Percentiles rank a stretch among this genome's conserved stretches.
Conservation (phyloP, 148 eudicot genomes). For the Rhododendron ferrugineum region DNA sequence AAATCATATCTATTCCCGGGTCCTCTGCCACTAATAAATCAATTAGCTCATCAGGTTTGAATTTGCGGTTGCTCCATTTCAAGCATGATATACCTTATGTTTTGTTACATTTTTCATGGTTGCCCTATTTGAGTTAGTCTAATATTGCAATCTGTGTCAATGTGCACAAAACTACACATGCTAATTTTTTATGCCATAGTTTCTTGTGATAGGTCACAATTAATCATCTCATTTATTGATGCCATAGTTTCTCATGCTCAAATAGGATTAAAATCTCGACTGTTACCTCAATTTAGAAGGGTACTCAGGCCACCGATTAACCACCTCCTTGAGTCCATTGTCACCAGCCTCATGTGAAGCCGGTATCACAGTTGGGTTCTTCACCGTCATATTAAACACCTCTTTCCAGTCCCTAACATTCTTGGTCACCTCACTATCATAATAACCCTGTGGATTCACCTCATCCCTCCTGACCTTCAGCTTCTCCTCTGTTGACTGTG, state of each 20-base stretch:
- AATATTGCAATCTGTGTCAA: too few species aligned
- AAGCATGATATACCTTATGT: too few species aligned
- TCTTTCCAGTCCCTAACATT: constrained; percentile 58
- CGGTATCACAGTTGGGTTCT: constrained; percentile 23
- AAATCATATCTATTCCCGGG: too few species aligned
- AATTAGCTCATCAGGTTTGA: too few species aligned
- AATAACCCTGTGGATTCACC: constrained; percentile 36
- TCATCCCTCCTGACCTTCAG: constrained; percentile 37
- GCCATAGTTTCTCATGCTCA: not conserved
- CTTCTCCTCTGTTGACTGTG: constrained; percentile 35
- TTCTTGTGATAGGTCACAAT: too few species aligned
- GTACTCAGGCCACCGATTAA: constrained; percentile 39
- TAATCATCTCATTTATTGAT: not conserved
- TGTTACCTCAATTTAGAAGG: constrained; percentile 30
- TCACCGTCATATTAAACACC: constrained; percentile 34
- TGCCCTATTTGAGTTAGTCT: too few species aligned
- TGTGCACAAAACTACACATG: too few species aligned
- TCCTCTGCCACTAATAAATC: too few species aligned
- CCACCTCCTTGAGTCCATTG: constrained; percentile 11
- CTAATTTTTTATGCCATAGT: too few species aligned
- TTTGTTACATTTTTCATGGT: too few species aligned
- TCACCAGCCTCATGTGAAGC: constrained; percentile 26
- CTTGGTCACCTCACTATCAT: constrained; percentile 42
- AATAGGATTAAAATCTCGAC: not conserved
- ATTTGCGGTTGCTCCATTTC: too few species aligned